Evolutionary conservation across 345 rosid species (phyloP), one percentile per base, ranked within the genome.

Genomic region (Dipteronia dyeriana): DNA sequence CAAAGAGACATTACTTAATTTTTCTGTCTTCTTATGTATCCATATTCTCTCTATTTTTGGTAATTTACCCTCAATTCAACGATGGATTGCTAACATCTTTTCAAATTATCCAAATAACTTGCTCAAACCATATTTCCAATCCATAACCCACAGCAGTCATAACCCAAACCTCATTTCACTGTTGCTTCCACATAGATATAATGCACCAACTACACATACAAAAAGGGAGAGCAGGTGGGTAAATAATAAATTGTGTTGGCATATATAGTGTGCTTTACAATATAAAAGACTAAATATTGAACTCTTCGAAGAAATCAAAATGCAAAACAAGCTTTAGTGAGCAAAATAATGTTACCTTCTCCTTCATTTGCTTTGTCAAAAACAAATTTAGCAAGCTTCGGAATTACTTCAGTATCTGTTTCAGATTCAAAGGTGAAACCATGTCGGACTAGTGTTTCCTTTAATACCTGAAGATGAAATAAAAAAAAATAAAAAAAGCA

Each of bases 341-440:
- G 39, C n/a, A 8, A 54, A 62, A 26, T 41, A 73, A 73, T 66
- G 74, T 60, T 81, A 92, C 97, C 95, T 89, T 91, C 92, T 54
- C 29, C 91, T 82, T 91, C 98, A 83, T 82, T 90, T 75, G 98
- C 97, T 81, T 90, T 90, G 77, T 95, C 99, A 77, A 88, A 95
- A 75, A 95, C 94, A 74, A 85, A 93, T 80, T 95, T 91, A 76
- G 91, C 98, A 76, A 95, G 97, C 88, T 95, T 93, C 9, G 99
- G 97, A 81, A 93, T 95, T 62, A 95, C 98, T 92, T 95, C 99
- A 3, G 96, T 92, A 83, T 93, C 99, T 38, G 96, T 95, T 43
- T 95, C 98, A 66, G 99, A 95, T 72, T 91, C 94, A 82, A 95
- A 95, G 41, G 86, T 85, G 84, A 90, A 95, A 16, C 99, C 98